Percentiles rank a stretch among this genome's conserved stretches.
Evolutionary conservation across 495 filamentous ascomycete genomes (phyloP).

Genomic region (Trichoderma parareesei): DNA sequence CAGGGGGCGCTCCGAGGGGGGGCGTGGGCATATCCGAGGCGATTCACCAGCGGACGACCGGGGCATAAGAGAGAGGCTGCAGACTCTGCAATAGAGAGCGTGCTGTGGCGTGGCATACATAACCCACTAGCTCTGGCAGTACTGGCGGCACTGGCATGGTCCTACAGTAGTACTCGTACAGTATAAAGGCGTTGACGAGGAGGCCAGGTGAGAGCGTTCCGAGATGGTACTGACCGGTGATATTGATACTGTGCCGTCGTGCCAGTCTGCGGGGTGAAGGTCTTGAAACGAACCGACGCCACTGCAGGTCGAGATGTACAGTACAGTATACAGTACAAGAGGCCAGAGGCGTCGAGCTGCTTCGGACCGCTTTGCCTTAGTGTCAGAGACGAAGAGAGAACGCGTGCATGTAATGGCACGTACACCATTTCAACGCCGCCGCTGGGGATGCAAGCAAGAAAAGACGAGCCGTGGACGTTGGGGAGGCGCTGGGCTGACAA

Average conservation of each 20-base stretch:
- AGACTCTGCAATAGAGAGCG: not conserved
- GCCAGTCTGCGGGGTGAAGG: not conserved
- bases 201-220: not conserved
- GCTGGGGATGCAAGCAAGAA: not conserved
- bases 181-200: not conserved
- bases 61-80: not conserved
- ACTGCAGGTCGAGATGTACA: not conserved
- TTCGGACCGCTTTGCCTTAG: conserved; percentile 7
- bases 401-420: not conserved
- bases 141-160: not conserved
- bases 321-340: not conserved
- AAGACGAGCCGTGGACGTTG: not conserved
- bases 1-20: not conserved
- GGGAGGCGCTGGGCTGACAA: too few species aligned
- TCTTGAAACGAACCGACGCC: not conserved
- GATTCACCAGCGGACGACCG: not conserved
- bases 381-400: not conserved
- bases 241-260: too few species aligned
- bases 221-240: not conserved
- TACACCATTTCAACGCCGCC: not conserved
- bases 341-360: not conserved
- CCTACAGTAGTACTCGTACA: not conserved
- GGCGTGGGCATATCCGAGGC: not conserved
- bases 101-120: not conserved
- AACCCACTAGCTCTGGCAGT: too few species aligned